Evolutionary conservation across 345 rosid genomes (phyloP).

Genomic region (Erodium maritimum): DNA sequence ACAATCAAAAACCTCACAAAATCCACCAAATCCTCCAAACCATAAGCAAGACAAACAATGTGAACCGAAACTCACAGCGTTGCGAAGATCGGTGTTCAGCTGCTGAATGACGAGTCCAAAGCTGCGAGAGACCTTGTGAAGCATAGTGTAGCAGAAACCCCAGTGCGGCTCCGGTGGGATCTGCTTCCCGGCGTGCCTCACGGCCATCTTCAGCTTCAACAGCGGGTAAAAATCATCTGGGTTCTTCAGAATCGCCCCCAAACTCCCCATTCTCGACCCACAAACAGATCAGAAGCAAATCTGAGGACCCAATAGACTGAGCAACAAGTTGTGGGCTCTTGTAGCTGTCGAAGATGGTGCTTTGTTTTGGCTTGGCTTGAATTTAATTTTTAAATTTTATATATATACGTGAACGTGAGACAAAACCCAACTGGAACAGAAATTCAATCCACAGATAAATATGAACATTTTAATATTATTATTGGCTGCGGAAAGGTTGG

Average conservation of each 20-base stretch:
- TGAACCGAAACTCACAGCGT: conserved; percentile 47
- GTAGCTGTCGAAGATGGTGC: neutral
- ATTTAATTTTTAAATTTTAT: no score
- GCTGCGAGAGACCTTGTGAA: conserved; percentile 85
- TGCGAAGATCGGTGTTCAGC: conserved; percentile 62
- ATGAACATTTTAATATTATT: no score
- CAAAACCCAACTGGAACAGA: no score
- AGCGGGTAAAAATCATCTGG: conserved; percentile 81
- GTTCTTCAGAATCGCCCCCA: conserved; percentile 54
- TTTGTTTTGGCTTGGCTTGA: neutral
- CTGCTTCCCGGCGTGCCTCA: conserved; percentile 64
- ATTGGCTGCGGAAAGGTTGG: no score
- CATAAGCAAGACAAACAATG: no score
- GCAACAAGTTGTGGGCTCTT: neutral
- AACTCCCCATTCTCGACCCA: conserved; percentile 43
- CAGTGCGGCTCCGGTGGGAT: conserved; percentile 85
- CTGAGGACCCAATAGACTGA: no score
- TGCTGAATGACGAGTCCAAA: conserved; percentile 88
- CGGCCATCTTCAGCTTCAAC: conserved; percentile 69
- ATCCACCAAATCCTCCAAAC: no score
- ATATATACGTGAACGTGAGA: no score
- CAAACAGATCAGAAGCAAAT: neutral
- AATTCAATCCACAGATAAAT: no score
- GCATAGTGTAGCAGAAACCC: conserved; percentile 88
- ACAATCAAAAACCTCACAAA: neutral